phyloP scores from a whole-genome alignment of 371 early-diverging fungal genomes.

The Rhizopus arrhizus region DNA sequence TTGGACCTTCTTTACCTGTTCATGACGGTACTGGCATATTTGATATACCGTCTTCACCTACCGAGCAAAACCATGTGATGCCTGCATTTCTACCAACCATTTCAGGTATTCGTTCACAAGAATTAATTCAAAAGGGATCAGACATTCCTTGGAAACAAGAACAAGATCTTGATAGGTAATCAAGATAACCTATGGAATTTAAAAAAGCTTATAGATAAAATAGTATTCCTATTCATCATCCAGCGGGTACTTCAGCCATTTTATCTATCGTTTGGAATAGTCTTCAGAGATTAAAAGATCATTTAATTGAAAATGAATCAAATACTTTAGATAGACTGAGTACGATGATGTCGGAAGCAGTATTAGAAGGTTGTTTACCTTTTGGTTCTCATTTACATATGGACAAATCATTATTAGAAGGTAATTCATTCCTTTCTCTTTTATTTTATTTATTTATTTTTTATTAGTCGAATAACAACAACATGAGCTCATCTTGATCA shows the following conservation, averaged over 20 bases:
- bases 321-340: slow-evolving; percentile 45
- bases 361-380: slow-evolving; percentile 49
- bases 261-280: slow-evolving; percentile 45
- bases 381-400: slow-evolving; percentile 52
- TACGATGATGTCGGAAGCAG: slow-evolving; percentile 46
- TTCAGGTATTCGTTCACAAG: slow-evolving; percentile 24
- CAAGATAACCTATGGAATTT: not conserved
- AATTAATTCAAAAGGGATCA: slow-evolving; percentile 13
- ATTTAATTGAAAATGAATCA: slow-evolving; percentile 48
- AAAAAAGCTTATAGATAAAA: not conserved
- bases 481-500: too few relatives aligned
- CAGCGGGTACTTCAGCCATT: slow-evolving; percentile 42
- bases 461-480: too few relatives aligned
- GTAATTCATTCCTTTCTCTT: not conserved
- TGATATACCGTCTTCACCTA: slow-evolving; percentile 40
- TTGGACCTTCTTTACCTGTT: slow-evolving; percentile 32
- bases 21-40: slow-evolving; percentile 56
- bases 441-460: not conserved
- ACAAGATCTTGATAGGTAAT: slow-evolving; percentile 41
- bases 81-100: slow-evolving; percentile 28
- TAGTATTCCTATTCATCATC: slow-evolving; percentile 55
- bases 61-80: slow-evolving; percentile 8
- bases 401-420: slow-evolving; percentile 26
- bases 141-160: slow-evolving; percentile 22
- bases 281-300: slow-evolving; percentile 39